These are phyloP conservation scores for Botryotinia globosa DNA, from an alignment of 2,329 filamentous ascomycete species.

Conservation along the genomic window DNA sequence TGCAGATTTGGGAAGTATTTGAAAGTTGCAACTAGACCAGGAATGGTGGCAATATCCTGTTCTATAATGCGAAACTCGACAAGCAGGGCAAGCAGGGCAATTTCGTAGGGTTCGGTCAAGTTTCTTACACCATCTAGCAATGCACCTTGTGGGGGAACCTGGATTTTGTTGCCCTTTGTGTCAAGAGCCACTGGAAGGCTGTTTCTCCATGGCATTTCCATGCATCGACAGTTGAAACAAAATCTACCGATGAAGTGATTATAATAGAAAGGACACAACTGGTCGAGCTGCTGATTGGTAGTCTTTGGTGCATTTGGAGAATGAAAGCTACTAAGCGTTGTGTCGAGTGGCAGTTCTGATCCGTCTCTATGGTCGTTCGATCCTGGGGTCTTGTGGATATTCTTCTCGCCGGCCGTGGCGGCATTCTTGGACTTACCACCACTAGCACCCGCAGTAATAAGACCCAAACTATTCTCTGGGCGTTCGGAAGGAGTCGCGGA, in stretches of 20 bases:
- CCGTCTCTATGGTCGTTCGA: not conserved
- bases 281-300: too few species aligned
- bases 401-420: not conserved
- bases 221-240: conserved; percentile 6
- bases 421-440: not conserved
- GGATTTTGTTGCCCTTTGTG: not conserved
- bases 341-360: not conserved
- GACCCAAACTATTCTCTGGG: not conserved
- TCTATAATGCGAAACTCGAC: not conserved
- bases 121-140: not conserved
- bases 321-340: not conserved
- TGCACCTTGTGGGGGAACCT: not conserved
- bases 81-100: not conserved
- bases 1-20: not conserved
- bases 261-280: not conserved
- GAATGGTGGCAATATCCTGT: not conserved
- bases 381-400: not conserved
- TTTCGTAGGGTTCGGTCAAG: not conserved
- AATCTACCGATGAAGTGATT: not conserved
- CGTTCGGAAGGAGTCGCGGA: not conserved
- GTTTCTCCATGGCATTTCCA: conserved; percentile 11
- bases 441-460: accelerated
- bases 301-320: not conserved
- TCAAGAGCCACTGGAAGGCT: not conserved
- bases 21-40: not conserved